Percentiles rank a stretch among this genome's conserved stretches.
phyloP scores from a whole-genome alignment of 306 rosid genomes.

The Sicyos edulis region DNA sequence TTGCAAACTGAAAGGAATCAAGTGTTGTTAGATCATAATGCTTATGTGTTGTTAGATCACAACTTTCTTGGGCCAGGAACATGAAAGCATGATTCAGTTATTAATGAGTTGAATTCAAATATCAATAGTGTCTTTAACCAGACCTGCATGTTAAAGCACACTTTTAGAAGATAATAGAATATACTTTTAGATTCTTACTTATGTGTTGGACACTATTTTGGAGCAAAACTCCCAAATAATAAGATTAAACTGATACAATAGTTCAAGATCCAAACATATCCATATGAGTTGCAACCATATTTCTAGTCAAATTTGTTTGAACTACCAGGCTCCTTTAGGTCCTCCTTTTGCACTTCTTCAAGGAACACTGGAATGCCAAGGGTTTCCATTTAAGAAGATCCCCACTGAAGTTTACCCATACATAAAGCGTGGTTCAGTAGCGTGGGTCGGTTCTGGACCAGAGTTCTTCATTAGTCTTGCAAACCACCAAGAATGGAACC shows the following conservation, averaged over 20 bases:
- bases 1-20: neutral
- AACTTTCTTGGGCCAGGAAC: neutral
- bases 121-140: neutral
- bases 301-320: neutral
- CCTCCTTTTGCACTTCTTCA: slow-evolving; percentile 86
- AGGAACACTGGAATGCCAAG: slow-evolving; percentile 76
- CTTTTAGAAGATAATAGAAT: too few relatives aligned
- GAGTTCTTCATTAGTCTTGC: slow-evolving; percentile 82
- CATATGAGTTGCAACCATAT: slow-evolving; percentile 6
- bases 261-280: neutral
- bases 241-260: neutral
- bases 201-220: neutral
- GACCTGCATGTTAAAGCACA: neutral
- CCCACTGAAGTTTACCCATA: slow-evolving; percentile 66
- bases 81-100: neutral
- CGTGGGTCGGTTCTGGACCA: slow-evolving; percentile 86
- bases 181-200: neutral
- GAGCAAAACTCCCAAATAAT: neutral
- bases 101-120: neutral
- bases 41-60: too few relatives aligned
- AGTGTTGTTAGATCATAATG: neutral
- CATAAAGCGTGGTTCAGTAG: slow-evolving; percentile 77
- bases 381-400: slow-evolving; percentile 47
- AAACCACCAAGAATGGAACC: slow-evolving; percentile 76
- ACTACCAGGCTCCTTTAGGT: slow-evolving; percentile 61